Conservation (phyloP, 257 asterid species). For the Solanum boliviense region DNA sequence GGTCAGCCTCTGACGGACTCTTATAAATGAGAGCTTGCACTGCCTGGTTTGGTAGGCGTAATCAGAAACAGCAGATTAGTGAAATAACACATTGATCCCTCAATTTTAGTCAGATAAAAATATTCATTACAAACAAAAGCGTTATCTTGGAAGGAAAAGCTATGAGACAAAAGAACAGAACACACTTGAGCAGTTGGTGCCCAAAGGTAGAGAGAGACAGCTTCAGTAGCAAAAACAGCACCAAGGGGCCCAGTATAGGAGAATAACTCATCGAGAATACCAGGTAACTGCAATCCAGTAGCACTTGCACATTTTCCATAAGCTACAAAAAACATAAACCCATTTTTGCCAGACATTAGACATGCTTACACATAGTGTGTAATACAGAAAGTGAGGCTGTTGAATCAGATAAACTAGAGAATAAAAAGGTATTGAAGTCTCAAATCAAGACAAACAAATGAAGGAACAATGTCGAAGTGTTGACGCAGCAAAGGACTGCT, state of each 20-base stretch:
- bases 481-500: neutral
- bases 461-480: neutral
- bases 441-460: neutral
- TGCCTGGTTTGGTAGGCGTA: slow-evolving; percentile 31
- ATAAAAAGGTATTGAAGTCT: neutral
- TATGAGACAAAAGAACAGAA: neutral
- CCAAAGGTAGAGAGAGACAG: slow-evolving; percentile 68
- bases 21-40: slow-evolving; percentile 52
- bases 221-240: slow-evolving; percentile 41
- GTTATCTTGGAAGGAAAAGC: neutral
- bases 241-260: slow-evolving; percentile 82
- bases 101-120: neutral
- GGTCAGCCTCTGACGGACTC: slow-evolving; percentile 38
- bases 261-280: slow-evolving; percentile 80
- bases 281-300: slow-evolving; percentile 90
- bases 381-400: neutral
- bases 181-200: slow-evolving; percentile 95
- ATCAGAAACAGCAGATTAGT: neutral
- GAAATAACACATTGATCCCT: neutral
- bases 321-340: slow-evolving; percentile 29
- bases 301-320: slow-evolving; percentile 43
- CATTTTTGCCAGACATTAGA: neutral
- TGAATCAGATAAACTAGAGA: neutral
- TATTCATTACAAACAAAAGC: neutral
- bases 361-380: neutral